phyloP scores from a whole-genome alignment of 805 yeast species.

The Maudiozyma serrabonitensis region DNA sequence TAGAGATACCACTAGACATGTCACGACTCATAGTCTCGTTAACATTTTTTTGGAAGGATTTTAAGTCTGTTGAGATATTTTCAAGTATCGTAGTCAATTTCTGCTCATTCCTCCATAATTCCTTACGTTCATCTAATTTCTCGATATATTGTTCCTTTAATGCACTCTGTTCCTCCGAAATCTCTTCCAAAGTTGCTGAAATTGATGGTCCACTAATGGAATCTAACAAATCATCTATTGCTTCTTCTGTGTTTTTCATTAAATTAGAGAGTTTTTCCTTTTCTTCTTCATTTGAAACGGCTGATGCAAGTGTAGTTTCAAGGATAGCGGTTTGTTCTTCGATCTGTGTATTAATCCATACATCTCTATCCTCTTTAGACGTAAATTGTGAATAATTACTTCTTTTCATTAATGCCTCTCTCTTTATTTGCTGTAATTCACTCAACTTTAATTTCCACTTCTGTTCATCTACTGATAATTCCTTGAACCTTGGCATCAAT shows the following conservation, averaged over 20 bases:
- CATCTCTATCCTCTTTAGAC: constrained; percentile 49
- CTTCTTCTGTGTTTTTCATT: constrained; percentile 20
- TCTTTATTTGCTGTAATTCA: constrained; percentile 42
- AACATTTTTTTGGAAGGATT: constrained; percentile 48
- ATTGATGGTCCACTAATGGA: constrained; percentile 31
- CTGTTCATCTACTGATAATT: constrained; percentile 34
- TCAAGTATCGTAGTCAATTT: constrained; percentile 47
- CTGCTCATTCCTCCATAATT: constrained; percentile 72
- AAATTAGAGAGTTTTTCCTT: constrained; percentile 11
- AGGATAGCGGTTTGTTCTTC: constrained; percentile 25
- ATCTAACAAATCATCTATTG: constrained; percentile 29
- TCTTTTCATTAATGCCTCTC: constrained; percentile 57
- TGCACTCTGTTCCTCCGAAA: constrained; percentile 21
- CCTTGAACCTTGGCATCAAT: constrained; percentile 34
- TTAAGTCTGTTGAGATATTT: constrained; percentile 45
- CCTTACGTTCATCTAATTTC: constrained; percentile 58
- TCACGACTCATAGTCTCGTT: constrained; percentile 68
- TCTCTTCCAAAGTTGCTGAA: constrained; percentile 25
- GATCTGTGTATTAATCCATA: constrained; percentile 54
- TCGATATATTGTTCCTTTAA: constrained; percentile 35
- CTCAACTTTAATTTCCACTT: constrained; percentile 32
- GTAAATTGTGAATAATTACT: constrained; percentile 56
- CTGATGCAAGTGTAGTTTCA: constrained; percentile 15
- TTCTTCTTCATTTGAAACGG: not conserved
- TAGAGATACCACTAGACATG: constrained; percentile 57